Evolutionary conservation across 306 rosid species (phyloP), one percentile per base, ranked within the genome.

Genomic region (Abrus precatorius): DNA sequence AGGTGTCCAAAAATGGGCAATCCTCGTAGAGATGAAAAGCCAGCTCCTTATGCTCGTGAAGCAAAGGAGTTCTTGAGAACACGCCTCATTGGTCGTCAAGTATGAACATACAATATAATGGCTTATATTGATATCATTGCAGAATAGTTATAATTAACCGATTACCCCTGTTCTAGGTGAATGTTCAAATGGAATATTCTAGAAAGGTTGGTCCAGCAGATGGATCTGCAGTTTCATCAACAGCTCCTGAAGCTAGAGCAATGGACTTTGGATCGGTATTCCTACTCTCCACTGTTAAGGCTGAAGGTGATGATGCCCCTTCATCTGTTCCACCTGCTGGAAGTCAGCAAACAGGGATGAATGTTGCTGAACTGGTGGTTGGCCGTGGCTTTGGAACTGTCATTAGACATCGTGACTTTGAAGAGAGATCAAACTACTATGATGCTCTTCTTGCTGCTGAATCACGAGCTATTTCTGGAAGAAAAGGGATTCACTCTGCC

Each of bases 211-310:
- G 76, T 80, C 77, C 61, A 3, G 84, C 85, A 32, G 95, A 89
- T 76, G 95, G 89, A 75, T 84, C 88, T 41, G 53, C 86, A 27
- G 85, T 78, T 80, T 72, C 89, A 77, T 12, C 88, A 47, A 95
- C 85, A 70, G 59, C 87, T 52, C 57, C 86, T 57, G 97, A 93
- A 78, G 86, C 94, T 14, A 86, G 94, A 68, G 87, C 84, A 64
- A 91, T 93, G 97, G 97, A 93, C 86, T 93, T 93, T 77, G 97
- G 97, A 74, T 87, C 97, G 9, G 90, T 93, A 63, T 93, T 89
- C 81, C 82, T 89, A 45, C 44, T 41, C 72, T 84, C 86, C 74
- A 65, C 83, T 20, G 63, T 14, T 29, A 92, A 92, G 85, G 89
- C 30, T 69, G 95, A 88, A 32, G 89, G 90, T 49, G 96, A 86